phyloP scores from a whole-genome alignment of 176 grass and related monocot genomes.

The Phoenix dactylifera region DNA sequence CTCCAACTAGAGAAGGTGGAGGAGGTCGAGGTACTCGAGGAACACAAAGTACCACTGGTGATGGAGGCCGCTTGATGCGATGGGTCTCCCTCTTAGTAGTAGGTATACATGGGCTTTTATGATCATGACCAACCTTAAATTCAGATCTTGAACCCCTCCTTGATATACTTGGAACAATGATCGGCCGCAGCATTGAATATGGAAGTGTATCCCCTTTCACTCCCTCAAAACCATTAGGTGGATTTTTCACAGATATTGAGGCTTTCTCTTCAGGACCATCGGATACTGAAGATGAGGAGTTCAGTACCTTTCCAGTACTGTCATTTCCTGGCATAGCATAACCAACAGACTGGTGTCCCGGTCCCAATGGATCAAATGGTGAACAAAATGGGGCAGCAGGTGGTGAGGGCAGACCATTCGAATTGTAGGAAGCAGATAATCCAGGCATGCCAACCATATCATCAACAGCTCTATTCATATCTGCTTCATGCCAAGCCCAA shows the following conservation, averaged over 20 bases:
- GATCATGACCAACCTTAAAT: constrained; percentile 65
- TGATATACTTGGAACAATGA: constrained; percentile 78
- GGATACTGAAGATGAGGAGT: constrained; percentile 29
- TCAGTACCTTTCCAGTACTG: constrained; percentile 30
- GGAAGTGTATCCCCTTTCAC: constrained; percentile 71
- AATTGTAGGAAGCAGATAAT: constrained; percentile 41
- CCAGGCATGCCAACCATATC: constrained; percentile 51
- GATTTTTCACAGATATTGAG: constrained; percentile 24
- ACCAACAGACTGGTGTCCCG: constrained; percentile 29
- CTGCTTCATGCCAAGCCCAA: constrained; percentile 96
- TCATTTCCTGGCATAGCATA: constrained; percentile 47
- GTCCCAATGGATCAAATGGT: constrained; percentile 33
- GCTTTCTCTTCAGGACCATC: constrained; percentile 58
- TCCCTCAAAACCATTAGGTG: constrained; percentile 53
- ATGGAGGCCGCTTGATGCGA: constrained; percentile 70
- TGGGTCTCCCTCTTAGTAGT: constrained; percentile 73
- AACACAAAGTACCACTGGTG: constrained; percentile 88
- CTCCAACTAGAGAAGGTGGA: constrained; percentile 63
- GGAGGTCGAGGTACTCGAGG: constrained; percentile 73
- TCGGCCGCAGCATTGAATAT: constrained; percentile 77
- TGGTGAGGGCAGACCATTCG: constrained; percentile 56
- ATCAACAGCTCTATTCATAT: constrained; percentile 81
- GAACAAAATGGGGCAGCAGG: constrained; percentile 46
- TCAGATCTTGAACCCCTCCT: constrained; percentile 80
- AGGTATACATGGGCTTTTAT: constrained; percentile 76